Evolutionary conservation across 2,329 filamentous ascomycete species (phyloP), one percentile per base, ranked within the genome.

Genomic region (Aspergillus neotritici): DNA sequence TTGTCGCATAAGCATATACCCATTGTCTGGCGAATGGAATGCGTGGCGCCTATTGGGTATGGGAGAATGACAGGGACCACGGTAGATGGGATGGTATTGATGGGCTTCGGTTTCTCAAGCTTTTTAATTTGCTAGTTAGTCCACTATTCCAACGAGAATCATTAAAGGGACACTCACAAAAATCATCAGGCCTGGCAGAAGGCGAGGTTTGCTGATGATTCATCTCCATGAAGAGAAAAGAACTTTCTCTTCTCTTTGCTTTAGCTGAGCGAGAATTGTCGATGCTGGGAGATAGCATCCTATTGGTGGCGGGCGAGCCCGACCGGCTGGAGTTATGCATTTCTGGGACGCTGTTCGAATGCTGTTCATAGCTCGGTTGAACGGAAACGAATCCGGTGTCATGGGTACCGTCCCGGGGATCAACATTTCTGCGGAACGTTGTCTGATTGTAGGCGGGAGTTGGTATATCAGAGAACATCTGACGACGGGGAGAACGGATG

Each of bases 381-480:
- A 77, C 59, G 1, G 73, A 70, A 21, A 73, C 70, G 49, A 78
- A 77, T 3, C 74, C 75, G 5, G 72, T 73, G 28, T 77, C 72
- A 51, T 48, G 47, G 36, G 38, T 46, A 33, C 54, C 52, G 44
- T 52, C 58, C 46, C 43, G 51, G 43, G 37, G 50, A 51, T 59
- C 63, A 32, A 50, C 53, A 38, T 62, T 43, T 45, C 54, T 49
- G 30, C 57, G 60, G 58, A 80, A 78, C 8, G 70, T 70, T 8
- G 73, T 75, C 52, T 82, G 78, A 44, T 78, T 75, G 57, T 82
- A 82, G 2, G 74, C 74, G 28, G 80, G 80, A 0, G 80, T 83
- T 5, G 81, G 78, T n/a, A 83, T 66, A 50, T 84, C 79, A 2
- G 78, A 76, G 59, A 83, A 83, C 70, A 82, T 80, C 56, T 84